Conservation (phyloP, 768 basidiomycete species). For the Boletus subparvulus region DNA sequence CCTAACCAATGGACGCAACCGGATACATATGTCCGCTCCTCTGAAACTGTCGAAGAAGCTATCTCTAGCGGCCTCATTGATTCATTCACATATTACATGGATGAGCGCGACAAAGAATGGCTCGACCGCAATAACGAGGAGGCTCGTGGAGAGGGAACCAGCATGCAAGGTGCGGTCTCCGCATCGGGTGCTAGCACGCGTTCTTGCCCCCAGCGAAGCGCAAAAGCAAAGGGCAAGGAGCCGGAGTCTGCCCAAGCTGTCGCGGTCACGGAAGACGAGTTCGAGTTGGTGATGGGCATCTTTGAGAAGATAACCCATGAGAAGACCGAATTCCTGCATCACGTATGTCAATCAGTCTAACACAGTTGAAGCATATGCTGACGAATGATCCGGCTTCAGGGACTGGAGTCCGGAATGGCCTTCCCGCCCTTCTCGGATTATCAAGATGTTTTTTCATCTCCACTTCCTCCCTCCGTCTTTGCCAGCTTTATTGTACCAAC, state of each 20-base stretch:
- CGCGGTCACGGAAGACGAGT: constrained; percentile 85
- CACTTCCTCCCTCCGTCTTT: constrained; percentile 61
- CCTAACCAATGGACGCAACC: constrained; percentile 73
- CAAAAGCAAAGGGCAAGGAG: constrained; percentile 84
- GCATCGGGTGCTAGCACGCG: constrained; percentile 49
- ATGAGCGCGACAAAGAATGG: constrained; percentile 95
- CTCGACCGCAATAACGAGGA: constrained; percentile 88
- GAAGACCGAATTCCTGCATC: constrained; percentile 85
- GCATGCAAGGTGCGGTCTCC: constrained; percentile 68
- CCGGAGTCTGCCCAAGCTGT: constrained; percentile 64
- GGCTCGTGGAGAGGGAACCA: constrained; percentile 82
- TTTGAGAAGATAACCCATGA: constrained; percentile 91
- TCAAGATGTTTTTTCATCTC: constrained; percentile 62
- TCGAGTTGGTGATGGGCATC: constrained; percentile 93
- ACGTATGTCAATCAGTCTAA: constrained; percentile 51
- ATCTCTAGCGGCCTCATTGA: constrained; percentile 59
- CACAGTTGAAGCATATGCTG: background rate
- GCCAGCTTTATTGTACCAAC: constrained; percentile 66
- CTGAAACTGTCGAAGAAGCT: constrained; percentile 83
- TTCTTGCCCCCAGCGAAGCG: constrained; percentile 56
- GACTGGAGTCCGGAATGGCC: constrained; percentile 62
- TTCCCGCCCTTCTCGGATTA: constrained; percentile 76
- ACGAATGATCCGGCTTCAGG: constrained; percentile 35
- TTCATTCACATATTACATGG: constrained; percentile 89
- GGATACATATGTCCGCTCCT: constrained; percentile 72